These are phyloP conservation scores for Phaffia australis DNA, from an alignment of 768 basidiomycete species.

Conservation along the genomic window DNA sequence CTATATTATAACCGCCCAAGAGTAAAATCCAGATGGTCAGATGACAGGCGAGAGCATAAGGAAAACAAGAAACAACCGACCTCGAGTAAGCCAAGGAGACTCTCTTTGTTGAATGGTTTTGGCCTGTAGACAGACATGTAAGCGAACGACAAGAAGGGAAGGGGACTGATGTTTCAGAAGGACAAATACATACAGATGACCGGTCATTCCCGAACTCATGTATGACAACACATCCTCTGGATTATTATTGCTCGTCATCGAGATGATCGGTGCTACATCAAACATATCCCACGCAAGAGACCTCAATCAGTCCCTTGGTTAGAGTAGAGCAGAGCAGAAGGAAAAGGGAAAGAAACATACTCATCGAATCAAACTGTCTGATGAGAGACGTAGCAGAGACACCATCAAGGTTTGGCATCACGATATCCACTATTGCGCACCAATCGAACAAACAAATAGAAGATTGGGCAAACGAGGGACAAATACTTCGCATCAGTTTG, in stretches of 20 bases:
- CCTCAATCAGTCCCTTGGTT: background rate
- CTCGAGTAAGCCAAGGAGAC: slow-evolving; percentile 83
- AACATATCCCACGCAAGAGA: background rate
- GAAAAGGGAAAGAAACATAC: slow-evolving; percentile 11
- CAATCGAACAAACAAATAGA: slow-evolving; percentile 33
- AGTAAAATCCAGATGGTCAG: background rate
- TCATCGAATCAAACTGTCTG: slow-evolving; percentile 85
- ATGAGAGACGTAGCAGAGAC: slow-evolving; percentile 86
- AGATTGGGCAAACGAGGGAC: background rate
- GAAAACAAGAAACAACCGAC: background rate
- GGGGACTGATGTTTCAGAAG: background rate
- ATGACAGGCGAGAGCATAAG: background rate
- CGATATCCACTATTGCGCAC: slow-evolving; percentile 55
- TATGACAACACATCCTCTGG: slow-evolving; percentile 89
- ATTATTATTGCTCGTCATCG: slow-evolving; percentile 92
- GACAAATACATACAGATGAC: slow-evolving; percentile 26
- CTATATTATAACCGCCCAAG: background rate
- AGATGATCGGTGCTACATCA: slow-evolving; percentile 73
- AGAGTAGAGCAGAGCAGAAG: background rate
- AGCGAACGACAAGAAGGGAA: background rate
- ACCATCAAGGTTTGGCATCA: slow-evolving; percentile 56
- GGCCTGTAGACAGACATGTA: slow-evolving; percentile 32
- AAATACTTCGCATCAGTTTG: background rate
- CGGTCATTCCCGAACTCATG: slow-evolving; percentile 53
- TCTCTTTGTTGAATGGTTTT: slow-evolving; percentile 94